Base-by-base conservation (phyloP, 768 basidiomycete species). In the Collybia sordida region DNA sequence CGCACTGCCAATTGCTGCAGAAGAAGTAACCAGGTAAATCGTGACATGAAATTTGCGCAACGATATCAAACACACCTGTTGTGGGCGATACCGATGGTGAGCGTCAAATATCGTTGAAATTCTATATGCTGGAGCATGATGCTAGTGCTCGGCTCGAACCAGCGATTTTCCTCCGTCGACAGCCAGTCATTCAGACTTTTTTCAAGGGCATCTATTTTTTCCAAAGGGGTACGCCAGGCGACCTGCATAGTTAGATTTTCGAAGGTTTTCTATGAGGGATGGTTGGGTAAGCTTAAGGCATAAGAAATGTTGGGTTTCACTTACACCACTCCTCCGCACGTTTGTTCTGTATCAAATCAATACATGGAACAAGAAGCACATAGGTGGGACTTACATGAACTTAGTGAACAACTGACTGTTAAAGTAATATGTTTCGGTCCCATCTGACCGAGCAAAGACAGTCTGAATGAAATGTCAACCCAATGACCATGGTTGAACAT, bases 341-440 rank as follows among this genome's bases (percentile, higher is more conserved):
- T 90, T 90, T 17, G 80, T 82, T 54, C 86, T 88, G 45, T 31
- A 49, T 23, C 21, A 19, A 38, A 41, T 25, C 24, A 36, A 54
- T 6, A 41, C 24, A 35, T 34, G 12, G 47, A 19, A 46, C 40
- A 31, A 14, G 17, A 38, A 15, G 23, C 12, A 23, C 28, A 23
- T 8, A 9, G 2, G 19, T 14, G 45, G 39, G 18, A 68, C 81
- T 35, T 60, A 84, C 84, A 91, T 87, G 67, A 90, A 89, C 59
- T 85, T 86, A 41, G 64, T 77, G 64, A 86, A 86, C 11, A 90
- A 73, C 54, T 84, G 85, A 55, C 85, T 87, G 69, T 90, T 90
- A 69, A 83, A 90, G 61, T 89, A 90, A 59, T 90, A 90, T 3
- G 86, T 84, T 60, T 90, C 84, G 1, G 86, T 86, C 17, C 88